These are phyloP conservation scores for Dipteronia sinensis DNA, from an alignment of 345 rosid genomes.

Conservation along the genomic window DNA sequence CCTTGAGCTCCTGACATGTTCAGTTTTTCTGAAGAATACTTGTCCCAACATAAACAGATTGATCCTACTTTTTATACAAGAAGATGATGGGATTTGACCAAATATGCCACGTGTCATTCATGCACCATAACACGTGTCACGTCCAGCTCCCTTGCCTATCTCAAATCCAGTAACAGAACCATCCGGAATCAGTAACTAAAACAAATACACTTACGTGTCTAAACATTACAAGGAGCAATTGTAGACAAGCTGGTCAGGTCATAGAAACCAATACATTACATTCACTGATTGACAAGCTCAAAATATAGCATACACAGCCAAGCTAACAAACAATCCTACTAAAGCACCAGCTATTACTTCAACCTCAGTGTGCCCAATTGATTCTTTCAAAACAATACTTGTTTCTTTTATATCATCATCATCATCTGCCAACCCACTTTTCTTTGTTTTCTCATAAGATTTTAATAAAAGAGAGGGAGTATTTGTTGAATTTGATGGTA, in stretches of 20 bases:
- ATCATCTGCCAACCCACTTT: slow-evolving; percentile 12
- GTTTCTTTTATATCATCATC: neutral
- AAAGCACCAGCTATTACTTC: slow-evolving; percentile 85
- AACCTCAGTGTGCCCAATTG: slow-evolving; percentile 81
- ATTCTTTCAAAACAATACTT: slow-evolving; percentile 60
- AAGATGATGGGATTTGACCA: neutral
- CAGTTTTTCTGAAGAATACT: neutral
- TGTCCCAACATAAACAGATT: neutral
- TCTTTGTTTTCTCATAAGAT: slow-evolving; percentile 11
- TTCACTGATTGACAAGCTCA: neutral
- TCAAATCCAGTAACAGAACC: neutral
- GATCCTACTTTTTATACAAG: neutral
- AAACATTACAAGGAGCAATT: neutral
- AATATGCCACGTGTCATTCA: neutral
- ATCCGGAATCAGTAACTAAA: neutral
- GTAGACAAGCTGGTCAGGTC: neutral
- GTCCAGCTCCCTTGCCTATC: neutral
- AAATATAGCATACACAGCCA: slow-evolving; percentile 40
- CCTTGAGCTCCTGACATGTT: slow-evolving; percentile 67
- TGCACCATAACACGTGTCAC: neutral
- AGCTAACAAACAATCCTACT: slow-evolving; percentile 64
- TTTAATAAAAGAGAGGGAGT: slow-evolving; percentile 23
- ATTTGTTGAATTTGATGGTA: slow-evolving; percentile 17
- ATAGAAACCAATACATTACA: too few species aligned
- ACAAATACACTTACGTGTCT: neutral